phyloP scores from a whole-genome alignment of 169 alveolate species.

The Cryptosporidium xiaoi region DNA sequence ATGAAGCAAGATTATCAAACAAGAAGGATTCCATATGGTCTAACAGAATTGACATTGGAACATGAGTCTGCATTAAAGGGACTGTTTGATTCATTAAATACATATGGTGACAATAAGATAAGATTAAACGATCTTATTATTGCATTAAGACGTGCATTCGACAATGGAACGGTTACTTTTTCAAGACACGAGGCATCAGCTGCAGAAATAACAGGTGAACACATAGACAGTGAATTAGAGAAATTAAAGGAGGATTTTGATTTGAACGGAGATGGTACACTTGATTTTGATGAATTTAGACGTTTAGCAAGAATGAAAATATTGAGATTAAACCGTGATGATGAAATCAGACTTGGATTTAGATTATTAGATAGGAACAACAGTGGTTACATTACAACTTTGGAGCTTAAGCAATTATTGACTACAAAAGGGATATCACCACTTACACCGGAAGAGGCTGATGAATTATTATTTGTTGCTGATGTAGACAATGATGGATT shows the following conservation, averaged over 20 bases:
- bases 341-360: slow-evolving; percentile 63
- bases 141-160: slow-evolving; percentile 71
- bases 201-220: slow-evolving; percentile 72
- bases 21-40: slow-evolving; percentile 69
- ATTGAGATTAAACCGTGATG: slow-evolving; percentile 63
- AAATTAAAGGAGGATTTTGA: slow-evolving; percentile 64
- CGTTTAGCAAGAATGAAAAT: slow-evolving; percentile 72
- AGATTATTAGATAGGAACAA: slow-evolving; percentile 63
- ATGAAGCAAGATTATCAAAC: background rate
- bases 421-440: slow-evolving; percentile 73
- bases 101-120: slow-evolving; percentile 61
- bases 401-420: slow-evolving; percentile 56
- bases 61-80: slow-evolving; percentile 71
- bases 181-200: slow-evolving; percentile 73
- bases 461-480: slow-evolving; percentile 63
- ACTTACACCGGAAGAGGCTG: slow-evolving; percentile 59
- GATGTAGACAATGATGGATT: slow-evolving; percentile 71
- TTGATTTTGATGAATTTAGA: slow-evolving; percentile 69
- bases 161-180: slow-evolving; percentile 69
- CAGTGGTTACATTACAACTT: slow-evolving; percentile 64
- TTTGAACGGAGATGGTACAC: slow-evolving; percentile 48
- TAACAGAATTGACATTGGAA: slow-evolving; percentile 58
- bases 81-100: slow-evolving; percentile 60
- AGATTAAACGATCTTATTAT: slow-evolving; percentile 43
- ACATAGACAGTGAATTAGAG: slow-evolving; percentile 65